Evolutionary conservation across 805 yeast genomes (phyloP), one percentile per base, ranked within the genome.

Genomic region (Candida xiaguanensis): DNA sequence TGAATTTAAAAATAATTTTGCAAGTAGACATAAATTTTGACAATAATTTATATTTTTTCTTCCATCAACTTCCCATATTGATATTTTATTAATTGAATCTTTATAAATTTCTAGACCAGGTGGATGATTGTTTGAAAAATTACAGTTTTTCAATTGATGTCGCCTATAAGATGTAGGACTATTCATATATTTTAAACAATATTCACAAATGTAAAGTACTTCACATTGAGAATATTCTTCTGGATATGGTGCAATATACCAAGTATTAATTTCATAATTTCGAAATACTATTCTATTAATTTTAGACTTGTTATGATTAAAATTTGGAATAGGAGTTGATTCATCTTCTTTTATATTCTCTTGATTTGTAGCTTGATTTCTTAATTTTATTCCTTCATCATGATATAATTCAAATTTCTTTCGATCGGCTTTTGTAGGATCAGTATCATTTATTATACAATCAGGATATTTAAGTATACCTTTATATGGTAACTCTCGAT

Each of bases 181-280:
- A 27, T 73, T 72, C 78, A 80, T 80, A 55, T 87, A 90, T 61
- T 84, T 81, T 42, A 91, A 61, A 56, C 98, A 93, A 51, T 72
- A 79, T 47, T 88, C 93, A 60, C 98, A 93, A 12, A 91, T 74
- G 52, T 80, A 81, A 33, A 93, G 63, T 2, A 80, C 73, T 30
- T 67, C 66, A 33, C 79, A 75, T 22, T 71, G 72, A 30, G 86
- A 77, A 52, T 80, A 86, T 52, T 86, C 93, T 44, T 85, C 89
- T 0, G 98, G 97, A 55, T 86, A 93, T 1, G 98, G 98, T 0
- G 96, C 81, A 3, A 85, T 77, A 59, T 85, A 90, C 96, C 97
- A 88, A 0, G 96, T 86, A 44, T 83, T 85, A 19, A 93, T 85
- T 55, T 84, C 89, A 57, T 63, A 77, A 31, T 74, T 74, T 25